phyloP scores from a whole-genome alignment of 2,329 filamentous ascomycete species.

The Penicillium sp. region DNA sequence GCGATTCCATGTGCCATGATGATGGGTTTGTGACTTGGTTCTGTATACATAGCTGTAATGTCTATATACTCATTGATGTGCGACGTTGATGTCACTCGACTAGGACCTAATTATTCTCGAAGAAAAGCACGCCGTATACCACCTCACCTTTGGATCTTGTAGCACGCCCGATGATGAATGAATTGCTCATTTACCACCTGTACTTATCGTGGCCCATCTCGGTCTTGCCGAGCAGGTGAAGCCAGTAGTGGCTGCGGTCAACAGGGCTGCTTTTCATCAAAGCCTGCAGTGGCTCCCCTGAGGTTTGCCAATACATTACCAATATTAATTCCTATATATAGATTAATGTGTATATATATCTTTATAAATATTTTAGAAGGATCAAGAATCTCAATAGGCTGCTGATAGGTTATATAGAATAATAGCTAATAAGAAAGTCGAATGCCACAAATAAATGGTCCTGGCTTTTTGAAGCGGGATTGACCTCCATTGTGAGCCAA shows the following conservation, averaged over 20 bases:
- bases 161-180: conserved; percentile 27
- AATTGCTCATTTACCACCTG: conserved; percentile 29
- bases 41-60: conserved; percentile 17
- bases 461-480: too few species aligned
- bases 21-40: background rate
- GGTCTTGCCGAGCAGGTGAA: conserved; percentile 28
- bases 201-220: conserved; percentile 28
- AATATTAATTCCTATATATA: too few species aligned
- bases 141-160: conserved; percentile 27
- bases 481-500: too few species aligned
- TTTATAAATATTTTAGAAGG: too few species aligned
- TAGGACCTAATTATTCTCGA: conserved; percentile 26
- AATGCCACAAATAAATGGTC: too few species aligned
- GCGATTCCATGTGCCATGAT: conserved; percentile 16
- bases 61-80: conserved; percentile 16
- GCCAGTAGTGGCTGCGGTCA: conserved; percentile 27
- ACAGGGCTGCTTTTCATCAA: conserved; percentile 28
- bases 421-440: too few species aligned
- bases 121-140: conserved; percentile 29
- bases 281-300: conserved; percentile 24
- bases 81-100: conserved; percentile 3
- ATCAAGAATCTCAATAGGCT: too few species aligned
- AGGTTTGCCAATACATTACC: too few species aligned
- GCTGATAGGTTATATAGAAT: too few species aligned
- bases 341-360: too few species aligned